Evolutionary conservation across 2,329 filamentous ascomycete species (phyloP), one percentile per base, ranked within the genome.

Genomic region (Fusarium robinianum): DNA sequence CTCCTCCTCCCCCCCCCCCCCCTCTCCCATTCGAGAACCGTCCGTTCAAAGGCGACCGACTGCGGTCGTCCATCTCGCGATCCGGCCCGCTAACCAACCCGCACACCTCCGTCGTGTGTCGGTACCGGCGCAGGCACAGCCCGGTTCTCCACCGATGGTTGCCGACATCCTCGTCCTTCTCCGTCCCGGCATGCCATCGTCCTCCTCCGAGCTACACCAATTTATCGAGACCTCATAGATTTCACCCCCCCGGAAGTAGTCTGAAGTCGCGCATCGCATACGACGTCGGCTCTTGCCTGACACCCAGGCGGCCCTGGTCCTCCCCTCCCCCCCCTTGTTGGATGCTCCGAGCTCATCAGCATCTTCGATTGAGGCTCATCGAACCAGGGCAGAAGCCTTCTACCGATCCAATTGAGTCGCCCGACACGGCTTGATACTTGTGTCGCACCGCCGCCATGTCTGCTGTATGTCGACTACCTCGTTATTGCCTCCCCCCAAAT

Each of bases 401-500:
- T 42, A 31, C 44, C 36, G 31, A 47, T 29, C 41, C 52, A 59
- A 59, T 53, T 58, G 49, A 46, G 31, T 24, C 23, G 9, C 23
- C 32, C 17, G 29, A 38, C 26, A 31, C 49, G 19, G 48, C 36
- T 38, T 42, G 32, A 46, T 45, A 49, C n/a, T n/a, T n/a, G 37
- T 18, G 27, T 24, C 21, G 9, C n/a, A 23, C 17, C 17, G 32
- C 27, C 29, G 55, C 19, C 48, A 68, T 68, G 66, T 63, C 66
- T 51, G 51, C 62, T 31, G 63, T 68, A 53, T 50, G 65, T 57
- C 26, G 17, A 36, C 29, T n/a, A n/a, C n/a, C n/a, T n/a, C n/a
- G n/a, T n/a, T 23, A 37, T 33, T 19, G 38, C 15, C 29, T 23
- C 12, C 22, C 26, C 17, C 17, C 42, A 15, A 16, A 24, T 17